These are phyloP conservation scores for Castanea mollissima DNA, from an alignment of 306 rosid species.

Conservation along the genomic window DNA sequence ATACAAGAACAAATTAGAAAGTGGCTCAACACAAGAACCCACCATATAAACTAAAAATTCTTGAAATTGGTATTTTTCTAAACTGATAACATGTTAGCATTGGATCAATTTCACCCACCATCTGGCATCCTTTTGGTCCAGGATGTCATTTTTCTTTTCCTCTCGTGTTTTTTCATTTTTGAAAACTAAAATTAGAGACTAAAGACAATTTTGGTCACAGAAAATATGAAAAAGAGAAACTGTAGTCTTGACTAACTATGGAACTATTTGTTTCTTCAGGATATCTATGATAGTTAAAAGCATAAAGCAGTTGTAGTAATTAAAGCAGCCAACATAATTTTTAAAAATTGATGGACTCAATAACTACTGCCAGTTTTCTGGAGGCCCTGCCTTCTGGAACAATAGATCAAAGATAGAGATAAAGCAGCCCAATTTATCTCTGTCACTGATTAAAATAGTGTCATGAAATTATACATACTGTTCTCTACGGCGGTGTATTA, in stretches of 20 bases:
- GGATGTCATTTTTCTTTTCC: background rate
- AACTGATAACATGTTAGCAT: background rate
- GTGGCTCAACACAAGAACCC: slow-evolving; percentile 4
- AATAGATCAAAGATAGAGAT: background rate
- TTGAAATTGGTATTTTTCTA: background rate
- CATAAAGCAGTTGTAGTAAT: background rate
- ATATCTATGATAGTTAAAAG: background rate
- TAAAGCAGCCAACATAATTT: background rate
- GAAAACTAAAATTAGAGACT: background rate
- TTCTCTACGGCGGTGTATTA: slow-evolving; percentile 77
- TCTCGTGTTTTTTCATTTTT: background rate
- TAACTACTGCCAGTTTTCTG: background rate
- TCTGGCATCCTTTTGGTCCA: slow-evolving; percentile 1
- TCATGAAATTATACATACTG: slow-evolving; percentile 52
- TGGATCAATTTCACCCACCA: background rate
- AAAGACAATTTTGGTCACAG: slow-evolving; percentile 1
- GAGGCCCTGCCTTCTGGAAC: background rate
- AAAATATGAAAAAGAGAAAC: background rate
- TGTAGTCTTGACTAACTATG: background rate
- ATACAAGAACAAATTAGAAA: slow-evolving; percentile 11
- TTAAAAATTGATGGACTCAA: background rate
- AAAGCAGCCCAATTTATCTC: background rate
- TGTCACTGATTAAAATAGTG: background rate
- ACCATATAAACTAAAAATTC: background rate
- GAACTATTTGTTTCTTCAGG: slow-evolving; percentile 12